phyloP scores from a whole-genome alignment of 176 grass and related monocot genomes.

The bread wheat (Triticum aestivum) region DNA sequence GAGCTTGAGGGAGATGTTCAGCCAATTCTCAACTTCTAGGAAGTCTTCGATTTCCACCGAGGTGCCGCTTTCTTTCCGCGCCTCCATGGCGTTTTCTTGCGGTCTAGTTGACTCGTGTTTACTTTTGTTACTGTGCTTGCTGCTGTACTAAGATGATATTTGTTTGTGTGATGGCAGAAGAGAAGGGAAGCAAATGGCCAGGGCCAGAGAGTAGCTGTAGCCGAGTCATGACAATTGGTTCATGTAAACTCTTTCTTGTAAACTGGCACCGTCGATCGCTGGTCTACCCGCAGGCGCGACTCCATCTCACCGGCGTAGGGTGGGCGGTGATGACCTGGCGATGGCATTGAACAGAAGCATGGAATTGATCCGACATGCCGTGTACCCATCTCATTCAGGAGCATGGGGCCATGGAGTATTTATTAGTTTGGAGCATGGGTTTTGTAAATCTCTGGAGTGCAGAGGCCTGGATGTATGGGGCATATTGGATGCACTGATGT shows the following conservation, averaged over 20 bases:
- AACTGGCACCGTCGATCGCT: background rate
- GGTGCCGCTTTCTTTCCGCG: slow-evolving; percentile 20
- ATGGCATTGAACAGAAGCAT: background rate
- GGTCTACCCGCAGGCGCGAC: background rate
- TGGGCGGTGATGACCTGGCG: background rate
- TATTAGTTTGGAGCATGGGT: background rate
- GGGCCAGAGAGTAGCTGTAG: slow-evolving; percentile 1
- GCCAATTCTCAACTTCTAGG: slow-evolving; percentile 59
- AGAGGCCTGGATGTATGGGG: background rate
- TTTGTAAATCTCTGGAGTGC: background rate
- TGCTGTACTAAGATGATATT: slow-evolving; percentile 12
- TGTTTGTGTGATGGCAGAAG: background rate
- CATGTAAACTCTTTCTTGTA: background rate
- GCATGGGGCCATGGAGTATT: background rate
- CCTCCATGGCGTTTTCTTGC: background rate
- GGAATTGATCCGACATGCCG: too few species aligned
- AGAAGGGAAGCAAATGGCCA: slow-evolving; percentile 1
- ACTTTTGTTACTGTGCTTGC: background rate
- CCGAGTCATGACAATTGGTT: background rate
- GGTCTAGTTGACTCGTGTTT: background rate
- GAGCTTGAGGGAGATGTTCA: slow-evolving; percentile 51
- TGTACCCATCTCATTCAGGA: background rate
- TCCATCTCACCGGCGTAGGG: background rate
- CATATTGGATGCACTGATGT: too few species aligned
- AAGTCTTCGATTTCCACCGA: slow-evolving; percentile 71